Percentiles rank a stretch among this genome's conserved stretches.
These are phyloP conservation scores for Agaricus blazei DNA, from an alignment of 768 basidiomycete species.

Conservation along the genomic window DNA sequence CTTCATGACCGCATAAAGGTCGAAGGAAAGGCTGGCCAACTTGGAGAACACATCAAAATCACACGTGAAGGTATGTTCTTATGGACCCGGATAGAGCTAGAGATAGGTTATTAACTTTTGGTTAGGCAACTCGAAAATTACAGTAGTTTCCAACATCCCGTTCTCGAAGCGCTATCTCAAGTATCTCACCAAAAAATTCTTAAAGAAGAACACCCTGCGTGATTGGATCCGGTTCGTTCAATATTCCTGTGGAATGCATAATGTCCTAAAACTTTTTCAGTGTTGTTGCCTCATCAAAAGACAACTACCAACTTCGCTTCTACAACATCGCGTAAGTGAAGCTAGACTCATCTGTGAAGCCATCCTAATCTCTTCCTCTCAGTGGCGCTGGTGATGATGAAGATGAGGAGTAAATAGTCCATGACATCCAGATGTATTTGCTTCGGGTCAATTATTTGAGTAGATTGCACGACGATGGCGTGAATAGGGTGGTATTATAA, in stretches of 20 bases:
- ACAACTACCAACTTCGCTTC: conserved; percentile 92
- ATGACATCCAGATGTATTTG: background rate
- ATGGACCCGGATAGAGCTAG: background rate
- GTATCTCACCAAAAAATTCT: conserved; percentile 98
- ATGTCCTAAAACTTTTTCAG: conserved; percentile 25
- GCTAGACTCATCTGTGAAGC: background rate
- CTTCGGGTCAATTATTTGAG: background rate
- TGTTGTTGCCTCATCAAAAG: conserved; percentile 91
- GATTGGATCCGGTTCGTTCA: conserved; percentile 86
- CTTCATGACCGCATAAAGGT: conserved; percentile 93
- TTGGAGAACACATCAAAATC: conserved; percentile 87
- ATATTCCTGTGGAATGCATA: background rate
- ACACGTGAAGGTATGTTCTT: conserved; percentile 69
- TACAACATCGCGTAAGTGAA: conserved; percentile 81
- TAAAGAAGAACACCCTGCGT: conserved; percentile 94
- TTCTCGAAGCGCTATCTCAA: conserved; percentile 98
- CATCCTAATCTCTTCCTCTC: conserved; percentile 10
- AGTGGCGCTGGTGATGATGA: conserved; percentile 33
- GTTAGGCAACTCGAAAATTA: conserved; percentile 75
- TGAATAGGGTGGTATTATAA: background rate
- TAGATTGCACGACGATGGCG: background rate
- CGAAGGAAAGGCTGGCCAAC: conserved; percentile 86
- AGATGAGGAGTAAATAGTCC: conserved; percentile 20
- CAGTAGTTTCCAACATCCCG: conserved; percentile 78
- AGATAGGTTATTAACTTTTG: background rate